Conservation (phyloP, 768 basidiomycete genomes). For the Lactifluus volemus region DNA sequence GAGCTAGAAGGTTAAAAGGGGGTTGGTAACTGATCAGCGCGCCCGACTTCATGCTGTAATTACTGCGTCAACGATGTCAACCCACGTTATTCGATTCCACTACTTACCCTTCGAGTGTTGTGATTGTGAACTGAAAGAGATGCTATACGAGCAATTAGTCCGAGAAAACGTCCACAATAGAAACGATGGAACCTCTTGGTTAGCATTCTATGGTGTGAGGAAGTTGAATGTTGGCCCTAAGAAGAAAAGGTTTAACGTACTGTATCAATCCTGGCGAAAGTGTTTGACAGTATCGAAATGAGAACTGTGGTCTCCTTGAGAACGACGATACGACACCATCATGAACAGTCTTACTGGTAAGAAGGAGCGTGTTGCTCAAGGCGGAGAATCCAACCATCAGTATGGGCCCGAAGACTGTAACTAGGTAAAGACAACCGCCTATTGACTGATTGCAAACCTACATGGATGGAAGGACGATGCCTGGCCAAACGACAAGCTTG, state of each 20-base stretch:
- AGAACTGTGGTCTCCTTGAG: constrained; percentile 36
- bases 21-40: constrained; percentile 89
- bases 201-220: constrained; percentile 38
- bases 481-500: constrained; percentile 43
- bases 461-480: constrained; percentile 36
- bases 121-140: constrained; percentile 78
- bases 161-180: background rate
- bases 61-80: constrained; percentile 7
- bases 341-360: constrained; percentile 55
- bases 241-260: constrained; percentile 27
- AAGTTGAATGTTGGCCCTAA: background rate
- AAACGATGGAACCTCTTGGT: constrained; percentile 38
- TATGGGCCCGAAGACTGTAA: constrained; percentile 56
- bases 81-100: constrained; percentile 6
- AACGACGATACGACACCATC: constrained; percentile 1
- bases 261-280: constrained; percentile 68
- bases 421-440: background rate
- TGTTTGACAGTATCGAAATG: constrained; percentile 87
- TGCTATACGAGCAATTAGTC: constrained; percentile 38
- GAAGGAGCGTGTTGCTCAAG: constrained; percentile 64
- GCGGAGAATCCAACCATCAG: constrained; percentile 77
- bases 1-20: constrained; percentile 80
- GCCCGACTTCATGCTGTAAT: constrained; percentile 70
- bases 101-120: constrained; percentile 75
- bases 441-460: background rate